Evolutionary conservation across 2,329 filamentous ascomycete species (phyloP).

Genomic region (Cercospora beticola): DNA sequence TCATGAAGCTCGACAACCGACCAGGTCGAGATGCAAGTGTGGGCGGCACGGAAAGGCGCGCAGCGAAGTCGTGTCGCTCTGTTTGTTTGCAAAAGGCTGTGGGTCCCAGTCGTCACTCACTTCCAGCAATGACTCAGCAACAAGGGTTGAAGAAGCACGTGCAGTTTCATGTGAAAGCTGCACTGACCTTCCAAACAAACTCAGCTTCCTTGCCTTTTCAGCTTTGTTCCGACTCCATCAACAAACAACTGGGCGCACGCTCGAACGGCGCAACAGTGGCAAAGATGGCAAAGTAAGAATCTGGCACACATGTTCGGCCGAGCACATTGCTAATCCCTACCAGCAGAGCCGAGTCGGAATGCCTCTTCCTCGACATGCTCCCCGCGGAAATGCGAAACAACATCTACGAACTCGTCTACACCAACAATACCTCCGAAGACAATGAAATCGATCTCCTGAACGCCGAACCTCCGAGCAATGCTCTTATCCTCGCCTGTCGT

Average conservation of each 20-base stretch:
- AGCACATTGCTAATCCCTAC: no score
- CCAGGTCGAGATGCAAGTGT: not conserved
- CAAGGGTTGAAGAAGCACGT: not conserved
- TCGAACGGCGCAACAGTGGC: not conserved
- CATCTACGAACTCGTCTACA: slow-evolving; percentile 11
- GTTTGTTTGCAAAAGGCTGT: not conserved
- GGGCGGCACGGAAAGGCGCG: not conserved
- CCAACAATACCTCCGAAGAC: not conserved
- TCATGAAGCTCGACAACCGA: not conserved
- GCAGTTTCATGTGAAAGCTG: not conserved
- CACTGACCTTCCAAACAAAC: not conserved
- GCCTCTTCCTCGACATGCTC: not conserved
- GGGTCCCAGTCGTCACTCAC: not conserved
- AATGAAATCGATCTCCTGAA: not conserved
- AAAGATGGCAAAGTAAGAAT: not conserved
- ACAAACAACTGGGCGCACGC: not conserved
- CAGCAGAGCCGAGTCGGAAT: no score
- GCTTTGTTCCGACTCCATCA: not conserved
- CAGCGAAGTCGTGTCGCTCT: not conserved
- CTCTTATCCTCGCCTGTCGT: not conserved
- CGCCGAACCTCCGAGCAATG: not conserved
- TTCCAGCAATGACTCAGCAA: not conserved
- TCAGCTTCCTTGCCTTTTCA: not conserved
- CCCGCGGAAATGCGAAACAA: slow-evolving; percentile 1
- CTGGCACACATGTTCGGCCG: no score